Percentiles rank a stretch among this genome's conserved stretches.
These are phyloP conservation scores for Boletus semigastroideus DNA, from an alignment of 1,284 basidiomycete species.

Conservation along the genomic window DNA sequence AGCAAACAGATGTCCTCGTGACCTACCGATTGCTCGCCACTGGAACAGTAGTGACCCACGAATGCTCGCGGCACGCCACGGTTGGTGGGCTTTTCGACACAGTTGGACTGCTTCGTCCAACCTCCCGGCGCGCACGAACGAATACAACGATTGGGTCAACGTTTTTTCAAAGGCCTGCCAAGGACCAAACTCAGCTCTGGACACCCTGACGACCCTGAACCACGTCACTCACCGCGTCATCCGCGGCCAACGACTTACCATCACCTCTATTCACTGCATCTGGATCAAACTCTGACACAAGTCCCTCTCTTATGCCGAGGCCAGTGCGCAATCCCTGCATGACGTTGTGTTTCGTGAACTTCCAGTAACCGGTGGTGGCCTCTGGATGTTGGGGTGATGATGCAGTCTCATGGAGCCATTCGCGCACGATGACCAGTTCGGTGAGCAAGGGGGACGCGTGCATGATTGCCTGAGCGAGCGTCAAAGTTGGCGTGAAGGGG, in stretches of 20 bases:
- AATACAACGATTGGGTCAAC: slow-evolving; percentile 72
- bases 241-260: slow-evolving; percentile 57
- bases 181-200: slow-evolving; percentile 2
- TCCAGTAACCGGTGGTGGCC: slow-evolving; percentile 76
- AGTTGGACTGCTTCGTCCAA: slow-evolving; percentile 82
- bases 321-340: slow-evolving; percentile 65
- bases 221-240: slow-evolving; percentile 62
- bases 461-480: slow-evolving; percentile 71
- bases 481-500: slow-evolving; percentile 74
- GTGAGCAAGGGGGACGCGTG: slow-evolving; percentile 55
- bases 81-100: slow-evolving; percentile 82
- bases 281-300: slow-evolving; percentile 72
- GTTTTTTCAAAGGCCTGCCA: slow-evolving; percentile 70
- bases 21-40: slow-evolving; percentile 67
- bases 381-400: slow-evolving; percentile 59
- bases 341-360: slow-evolving; percentile 74
- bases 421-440: slow-evolving; percentile 74
- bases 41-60: slow-evolving; percentile 76
- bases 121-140: slow-evolving; percentile 78
- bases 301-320: slow-evolving; percentile 42
- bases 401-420: slow-evolving; percentile 80
- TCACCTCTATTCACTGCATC: slow-evolving; percentile 63
- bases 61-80: slow-evolving; percentile 89
- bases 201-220: background rate
- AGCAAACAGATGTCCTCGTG: background rate